These are phyloP conservation scores for Bolboschoenus planiculmis DNA, from an alignment of 176 grass and related monocot genomes.

Conservation along the genomic window DNA sequence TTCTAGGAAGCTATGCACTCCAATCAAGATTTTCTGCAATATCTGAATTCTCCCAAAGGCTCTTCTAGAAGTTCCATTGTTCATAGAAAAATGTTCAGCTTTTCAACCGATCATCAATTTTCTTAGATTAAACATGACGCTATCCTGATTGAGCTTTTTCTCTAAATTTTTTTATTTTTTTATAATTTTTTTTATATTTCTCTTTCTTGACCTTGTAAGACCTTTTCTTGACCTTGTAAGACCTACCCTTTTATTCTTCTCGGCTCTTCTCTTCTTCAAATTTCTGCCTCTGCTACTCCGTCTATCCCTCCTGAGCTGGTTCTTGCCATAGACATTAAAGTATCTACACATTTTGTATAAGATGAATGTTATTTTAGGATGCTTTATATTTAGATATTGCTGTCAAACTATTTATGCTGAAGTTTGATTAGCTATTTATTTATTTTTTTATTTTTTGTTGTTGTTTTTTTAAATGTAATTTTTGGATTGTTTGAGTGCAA, in stretches of 20 bases:
- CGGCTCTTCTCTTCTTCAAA: accelerated
- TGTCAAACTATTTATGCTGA: not conserved
- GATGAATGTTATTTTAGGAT: not conserved
- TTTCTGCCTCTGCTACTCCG: not conserved
- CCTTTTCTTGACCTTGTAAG: slow-evolving; percentile 99
- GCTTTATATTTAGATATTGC: not conserved
- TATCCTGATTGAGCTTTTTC: slow-evolving; percentile 84
- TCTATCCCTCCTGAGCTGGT: slow-evolving; percentile 96
- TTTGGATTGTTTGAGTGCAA: slow-evolving; percentile 11
- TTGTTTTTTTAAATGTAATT: slow-evolving; percentile 8
- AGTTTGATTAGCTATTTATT: slow-evolving; percentile 3
- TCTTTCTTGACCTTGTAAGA: slow-evolving; percentile 98
- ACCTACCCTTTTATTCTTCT: slow-evolving; percentile 5
- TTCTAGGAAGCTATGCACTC: slow-evolving; percentile 7
- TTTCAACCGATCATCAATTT: not conserved
- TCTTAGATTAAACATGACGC: slow-evolving; percentile 21
- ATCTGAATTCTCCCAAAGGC: not conserved
- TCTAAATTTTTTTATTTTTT: not conserved
- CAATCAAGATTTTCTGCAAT: not conserved
- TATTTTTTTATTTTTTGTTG: not conserved
- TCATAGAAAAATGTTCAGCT: not conserved
- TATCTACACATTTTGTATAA: slow-evolving; percentile 20
- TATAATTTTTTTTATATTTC: not conserved
- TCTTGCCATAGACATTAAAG: not conserved
- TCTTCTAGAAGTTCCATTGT: not conserved